phyloP scores from a whole-genome alignment of 2,329 filamentous ascomycete genomes.

The Ceratocystis harringtonii region DNA sequence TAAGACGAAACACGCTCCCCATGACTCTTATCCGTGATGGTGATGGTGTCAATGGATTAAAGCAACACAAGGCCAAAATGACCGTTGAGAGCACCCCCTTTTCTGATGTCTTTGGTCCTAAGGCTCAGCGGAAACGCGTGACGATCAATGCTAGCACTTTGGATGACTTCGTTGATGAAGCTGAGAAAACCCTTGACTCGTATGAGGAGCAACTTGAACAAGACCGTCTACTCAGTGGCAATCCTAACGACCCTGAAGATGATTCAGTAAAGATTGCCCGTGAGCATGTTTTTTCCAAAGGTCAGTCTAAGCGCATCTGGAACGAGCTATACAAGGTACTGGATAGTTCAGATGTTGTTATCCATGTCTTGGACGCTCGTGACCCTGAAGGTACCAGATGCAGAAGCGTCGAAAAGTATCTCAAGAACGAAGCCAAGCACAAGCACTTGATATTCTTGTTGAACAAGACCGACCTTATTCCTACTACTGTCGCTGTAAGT shows the following conservation, averaged over 20 bases:
- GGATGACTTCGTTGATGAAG: slow-evolving; percentile 65
- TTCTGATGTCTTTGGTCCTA: slow-evolving; percentile 78
- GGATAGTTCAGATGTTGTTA: slow-evolving; percentile 65
- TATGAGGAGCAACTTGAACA: slow-evolving; percentile 73
- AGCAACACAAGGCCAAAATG: slow-evolving; percentile 90
- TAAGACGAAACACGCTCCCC: slow-evolving; percentile 93
- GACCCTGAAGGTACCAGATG: slow-evolving; percentile 85
- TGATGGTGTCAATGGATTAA: slow-evolving; percentile 58
- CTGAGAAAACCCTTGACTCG: slow-evolving; percentile 62
- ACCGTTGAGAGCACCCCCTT: slow-evolving; percentile 78
- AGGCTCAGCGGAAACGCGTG: slow-evolving; percentile 80
- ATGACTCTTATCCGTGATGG: slow-evolving; percentile 84
- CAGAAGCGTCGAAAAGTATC: slow-evolving; percentile 65
- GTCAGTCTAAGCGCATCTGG: slow-evolving; percentile 91
- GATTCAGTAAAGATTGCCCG: slow-evolving; percentile 45
- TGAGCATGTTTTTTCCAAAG: slow-evolving; percentile 84
- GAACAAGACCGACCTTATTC: slow-evolving; percentile 59
- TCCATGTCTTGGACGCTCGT: slow-evolving; percentile 85
- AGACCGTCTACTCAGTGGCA: slow-evolving; percentile 59
- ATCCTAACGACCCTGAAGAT: slow-evolving; percentile 38
- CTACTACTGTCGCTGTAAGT: slow-evolving; percentile 90
- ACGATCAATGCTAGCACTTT: slow-evolving; percentile 76
- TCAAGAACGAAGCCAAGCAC: slow-evolving; percentile 76
- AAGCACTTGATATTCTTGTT: slow-evolving; percentile 57
- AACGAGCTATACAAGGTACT: slow-evolving; percentile 94